A percentile compares a stretch with the other conserved stretches of the same genome.
Evolutionary conservation across 164 flowering plant species (phyloP).

Genomic region (Vitis labrusca): DNA sequence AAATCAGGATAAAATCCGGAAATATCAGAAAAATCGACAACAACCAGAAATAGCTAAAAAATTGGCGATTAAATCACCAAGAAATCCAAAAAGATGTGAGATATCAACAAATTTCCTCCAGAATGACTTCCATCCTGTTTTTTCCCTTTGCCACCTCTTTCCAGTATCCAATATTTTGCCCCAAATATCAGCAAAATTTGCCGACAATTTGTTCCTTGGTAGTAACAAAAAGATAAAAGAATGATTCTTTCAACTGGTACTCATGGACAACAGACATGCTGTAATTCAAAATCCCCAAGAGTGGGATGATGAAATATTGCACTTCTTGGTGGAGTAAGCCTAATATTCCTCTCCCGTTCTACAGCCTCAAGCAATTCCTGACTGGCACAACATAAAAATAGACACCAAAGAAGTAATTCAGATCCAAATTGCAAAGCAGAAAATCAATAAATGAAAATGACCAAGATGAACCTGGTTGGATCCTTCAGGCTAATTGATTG

Average conservation of each 20-base stretch:
- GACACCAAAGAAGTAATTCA: not conserved
- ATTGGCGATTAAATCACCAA: no score
- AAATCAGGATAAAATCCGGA: no score
- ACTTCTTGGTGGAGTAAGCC: slow-evolving; percentile 57
- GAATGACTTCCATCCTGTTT: no score
- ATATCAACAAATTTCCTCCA: no score
- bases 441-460: slow-evolving; percentile 2
- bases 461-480: slow-evolving; percentile 55
- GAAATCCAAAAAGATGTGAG: no score
- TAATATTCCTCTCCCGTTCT: slow-evolving; percentile 65
- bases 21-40: no score
- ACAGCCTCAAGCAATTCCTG: slow-evolving; percentile 85
- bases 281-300: slow-evolving; percentile 81
- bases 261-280: slow-evolving; percentile 49
- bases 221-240: not conserved
- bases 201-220: no score
- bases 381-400: slow-evolving; percentile 37
- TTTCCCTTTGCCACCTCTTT: no score
- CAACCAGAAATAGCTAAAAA: no score
- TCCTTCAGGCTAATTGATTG: slow-evolving; percentile 79
- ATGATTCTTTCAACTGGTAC: not conserved
- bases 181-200: no score
- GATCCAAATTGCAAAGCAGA: not conserved
- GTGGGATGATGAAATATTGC: slow-evolving; percentile 77
- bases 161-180: no score